Base-by-base conservation (phyloP, 352 stramenopile genomes). In the Phytophthora foliorum region DNA sequence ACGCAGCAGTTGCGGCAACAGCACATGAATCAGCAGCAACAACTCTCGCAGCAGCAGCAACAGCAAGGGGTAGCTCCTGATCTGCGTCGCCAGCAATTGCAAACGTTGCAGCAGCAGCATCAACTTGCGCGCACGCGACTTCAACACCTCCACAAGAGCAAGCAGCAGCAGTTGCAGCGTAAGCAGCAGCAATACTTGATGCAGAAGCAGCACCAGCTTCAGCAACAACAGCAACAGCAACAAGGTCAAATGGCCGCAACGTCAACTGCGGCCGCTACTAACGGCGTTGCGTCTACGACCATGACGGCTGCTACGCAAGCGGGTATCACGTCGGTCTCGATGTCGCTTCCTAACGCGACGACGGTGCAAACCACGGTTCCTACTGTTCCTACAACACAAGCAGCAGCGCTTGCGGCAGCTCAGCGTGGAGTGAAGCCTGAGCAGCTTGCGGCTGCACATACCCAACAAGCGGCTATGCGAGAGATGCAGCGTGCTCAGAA, bases 171-270 rank as follows among this genome's bases (percentile, higher is more conserved):
- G 45, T 66, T 93, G n/a, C 80, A 93, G 53, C 81, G 84, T 21
- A 92, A 92, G 44, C 88, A 95, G 48, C 88, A 95, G 21, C 84
- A 93, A 32, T 92, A 92, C 45, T 52, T 95, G 36, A 66, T 90
- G 62, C 84, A 92, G 55, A 92, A 94, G 69, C 86, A 92, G 31
- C 83, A 92, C 69, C 77, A 91, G 54, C 61, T 93, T 22, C 81
- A 90, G 57, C 82, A 90, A 46, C 82, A 90, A 46, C 81, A 90
- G 56, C 73, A 90, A 13, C 76, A 86, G 34, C 72, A 82, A 7
- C 77, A 86, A 70, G 61, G 78, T 9, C 72, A 80, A 45, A 50
- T 75, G 3, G 46, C 63, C 16, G 42, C 63, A 2, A 69, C 70
- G 4, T 67, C 75, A n/a, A 52, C 69, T 22, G 45, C 63, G 2